phyloP scores from a whole-genome alignment of 139 green algal genomes.

The Marvania coccoides region DNA sequence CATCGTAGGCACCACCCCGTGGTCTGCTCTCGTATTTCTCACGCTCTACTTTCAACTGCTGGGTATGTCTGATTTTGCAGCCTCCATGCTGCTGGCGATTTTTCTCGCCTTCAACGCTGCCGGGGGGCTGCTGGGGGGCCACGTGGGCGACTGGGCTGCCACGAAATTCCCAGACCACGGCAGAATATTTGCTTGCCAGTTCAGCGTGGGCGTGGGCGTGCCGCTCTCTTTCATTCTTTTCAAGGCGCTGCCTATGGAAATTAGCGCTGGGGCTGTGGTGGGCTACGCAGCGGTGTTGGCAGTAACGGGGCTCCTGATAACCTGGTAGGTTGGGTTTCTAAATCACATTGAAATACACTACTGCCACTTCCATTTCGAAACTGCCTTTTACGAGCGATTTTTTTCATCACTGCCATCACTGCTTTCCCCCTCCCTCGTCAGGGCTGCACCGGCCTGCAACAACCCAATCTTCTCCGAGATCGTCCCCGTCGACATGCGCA shows the following conservation, averaged over 20 bases:
- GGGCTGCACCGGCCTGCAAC: conserved; percentile 43
- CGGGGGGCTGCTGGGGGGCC: neutral
- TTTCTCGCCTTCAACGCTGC: conserved; percentile 34
- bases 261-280: neutral
- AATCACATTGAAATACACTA: no score
- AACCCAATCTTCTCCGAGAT: conserved; percentile 55
- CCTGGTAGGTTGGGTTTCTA: no score
- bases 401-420: no score
- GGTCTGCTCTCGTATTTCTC: conserved; percentile 45
- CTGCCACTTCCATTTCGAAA: no score
- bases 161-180: conserved; percentile 34
- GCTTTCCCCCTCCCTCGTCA: no score
- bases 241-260: conserved; percentile 12
- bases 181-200: conserved; percentile 37
- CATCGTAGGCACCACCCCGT: conserved; percentile 46
- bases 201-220: conserved; percentile 39
- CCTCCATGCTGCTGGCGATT: conserved; percentile 18
- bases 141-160: conserved; percentile 39
- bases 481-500: conserved; percentile 42
- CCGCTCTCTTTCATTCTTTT: conserved; percentile 12
- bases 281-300: conserved; percentile 20
- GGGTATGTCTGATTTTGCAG: conserved; percentile 41
- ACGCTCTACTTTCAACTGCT: conserved; percentile 61
- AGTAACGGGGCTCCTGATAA: conserved; percentile 35
- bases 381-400: no score